Conservation (phyloP, 176 grass and related monocot species). For the Ananas comosus region DNA sequence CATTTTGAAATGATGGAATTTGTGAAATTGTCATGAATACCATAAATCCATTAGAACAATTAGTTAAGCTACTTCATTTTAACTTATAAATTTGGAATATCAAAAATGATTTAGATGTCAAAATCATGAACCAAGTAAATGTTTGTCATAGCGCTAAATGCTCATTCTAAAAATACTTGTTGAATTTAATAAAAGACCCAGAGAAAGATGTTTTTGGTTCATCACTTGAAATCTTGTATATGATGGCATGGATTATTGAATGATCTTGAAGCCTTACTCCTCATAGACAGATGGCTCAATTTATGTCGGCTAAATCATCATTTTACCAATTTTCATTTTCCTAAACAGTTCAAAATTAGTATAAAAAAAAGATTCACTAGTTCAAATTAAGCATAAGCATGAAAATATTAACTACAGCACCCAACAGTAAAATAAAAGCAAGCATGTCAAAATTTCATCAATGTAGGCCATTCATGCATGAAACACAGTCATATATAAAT, state of each 20-base stretch:
- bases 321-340: not conserved
- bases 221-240: not conserved
- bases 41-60: no score
- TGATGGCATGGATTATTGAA: not conserved
- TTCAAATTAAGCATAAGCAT: no score
- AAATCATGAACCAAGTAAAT: not conserved
- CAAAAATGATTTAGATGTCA: slow-evolving; percentile 15
- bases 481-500: not conserved
- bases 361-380: no score
- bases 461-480: no score
- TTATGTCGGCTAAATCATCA: not conserved
- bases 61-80: no score
- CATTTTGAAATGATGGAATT: no score
- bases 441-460: not conserved
- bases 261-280: not conserved
- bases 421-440: not conserved
- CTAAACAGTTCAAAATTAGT: not conserved
- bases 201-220: not conserved
- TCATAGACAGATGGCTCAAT: not conserved
- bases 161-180: not conserved
- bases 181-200: not conserved
- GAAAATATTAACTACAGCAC: no score
- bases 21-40: no score
- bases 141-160: not conserved
- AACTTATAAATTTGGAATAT: no score